Conservation (phyloP, 169 alveolate genomes). For the Plasmodium chabaudi region DNA sequence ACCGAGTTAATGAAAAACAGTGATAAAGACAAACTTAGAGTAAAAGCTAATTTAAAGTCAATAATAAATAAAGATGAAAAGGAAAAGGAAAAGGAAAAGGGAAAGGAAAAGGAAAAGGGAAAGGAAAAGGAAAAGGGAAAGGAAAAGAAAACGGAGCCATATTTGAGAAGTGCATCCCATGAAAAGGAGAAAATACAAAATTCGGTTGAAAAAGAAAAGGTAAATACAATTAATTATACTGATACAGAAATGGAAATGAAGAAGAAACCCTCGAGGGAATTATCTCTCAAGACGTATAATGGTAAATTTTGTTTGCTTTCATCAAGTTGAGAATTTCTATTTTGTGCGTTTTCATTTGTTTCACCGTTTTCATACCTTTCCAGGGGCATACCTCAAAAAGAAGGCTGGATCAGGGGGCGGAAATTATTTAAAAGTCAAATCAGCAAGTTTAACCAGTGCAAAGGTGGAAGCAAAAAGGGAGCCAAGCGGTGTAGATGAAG, state of each 20-base stretch:
- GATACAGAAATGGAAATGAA: slow-evolving; percentile 17
- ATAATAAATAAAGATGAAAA: too few species aligned
- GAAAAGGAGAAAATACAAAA: too few species aligned
- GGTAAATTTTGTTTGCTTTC: neutral
- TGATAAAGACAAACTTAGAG: too few species aligned
- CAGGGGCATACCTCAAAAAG: slow-evolving; percentile 23
- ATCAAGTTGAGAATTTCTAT: neutral
- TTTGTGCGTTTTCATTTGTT: neutral
- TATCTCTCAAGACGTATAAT: neutral
- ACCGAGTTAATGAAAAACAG: too few species aligned
- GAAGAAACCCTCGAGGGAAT: neutral
- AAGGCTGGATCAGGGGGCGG: slow-evolving; percentile 60
- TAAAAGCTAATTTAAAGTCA: too few species aligned
- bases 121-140: too few species aligned
- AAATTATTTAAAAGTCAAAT: slow-evolving; percentile 38
- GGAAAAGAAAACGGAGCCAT: too few species aligned
- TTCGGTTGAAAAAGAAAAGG: too few species aligned
- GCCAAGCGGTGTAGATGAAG: neutral
- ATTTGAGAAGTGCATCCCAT: too few species aligned
- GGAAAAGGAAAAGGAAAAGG: too few species aligned
- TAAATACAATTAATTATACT: neutral
- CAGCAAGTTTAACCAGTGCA: neutral
- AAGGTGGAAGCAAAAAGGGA: neutral
- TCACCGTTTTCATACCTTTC: neutral
- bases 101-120: too few species aligned